Evolutionary conservation across 1,284 basidiomycete species (phyloP).

Genomic region (Meripilus lineatus): DNA sequence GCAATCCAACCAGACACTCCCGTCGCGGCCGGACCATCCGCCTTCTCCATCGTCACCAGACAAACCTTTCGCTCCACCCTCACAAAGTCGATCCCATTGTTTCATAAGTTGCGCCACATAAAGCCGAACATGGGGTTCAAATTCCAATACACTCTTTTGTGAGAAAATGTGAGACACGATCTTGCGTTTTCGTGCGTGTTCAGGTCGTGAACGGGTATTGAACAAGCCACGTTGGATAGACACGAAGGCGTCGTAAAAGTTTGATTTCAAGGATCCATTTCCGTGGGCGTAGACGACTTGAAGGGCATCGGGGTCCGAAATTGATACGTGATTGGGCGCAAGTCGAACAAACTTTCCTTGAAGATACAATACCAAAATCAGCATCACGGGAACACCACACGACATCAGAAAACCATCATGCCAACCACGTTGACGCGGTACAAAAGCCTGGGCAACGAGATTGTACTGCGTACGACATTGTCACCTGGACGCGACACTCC

Average conservation of each 20-base stretch:
- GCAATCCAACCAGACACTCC: conserved; percentile 69
- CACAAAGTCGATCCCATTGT: conserved; percentile 82
- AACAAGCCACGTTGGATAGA: conserved; percentile 74
- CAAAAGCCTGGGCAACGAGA: too few relatives aligned
- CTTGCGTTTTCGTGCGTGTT: conserved; percentile 88
- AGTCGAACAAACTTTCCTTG: conserved; percentile 82
- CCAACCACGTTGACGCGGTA: too few relatives aligned
- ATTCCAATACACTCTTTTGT: conserved; percentile 77
- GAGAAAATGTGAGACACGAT: conserved; percentile 87
- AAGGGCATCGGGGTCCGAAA: conserved; percentile 77
- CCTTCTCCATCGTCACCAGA: conserved; percentile 61
- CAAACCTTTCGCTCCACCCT: conserved; percentile 45
- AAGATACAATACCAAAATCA: too few relatives aligned
- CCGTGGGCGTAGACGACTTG: conserved; percentile 76
- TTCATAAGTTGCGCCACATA: conserved; percentile 59
- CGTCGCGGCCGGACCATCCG: conserved; percentile 57
- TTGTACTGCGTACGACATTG: too few relatives aligned
- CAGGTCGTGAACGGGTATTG: conserved; percentile 78
- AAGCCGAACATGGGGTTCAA: conserved; percentile 69
- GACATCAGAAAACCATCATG: too few relatives aligned
- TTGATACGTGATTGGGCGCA: conserved; percentile 83
- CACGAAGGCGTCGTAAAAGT: conserved; percentile 72
- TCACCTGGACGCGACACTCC: too few relatives aligned
- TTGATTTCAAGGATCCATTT: conserved; percentile 71
- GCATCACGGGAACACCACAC: too few relatives aligned